A percentile compares a stretch with the other conserved stretches of the same genome.
Conservation (phyloP, 1,284 basidiomycete species). For the Ganoderma sinense region DNA sequence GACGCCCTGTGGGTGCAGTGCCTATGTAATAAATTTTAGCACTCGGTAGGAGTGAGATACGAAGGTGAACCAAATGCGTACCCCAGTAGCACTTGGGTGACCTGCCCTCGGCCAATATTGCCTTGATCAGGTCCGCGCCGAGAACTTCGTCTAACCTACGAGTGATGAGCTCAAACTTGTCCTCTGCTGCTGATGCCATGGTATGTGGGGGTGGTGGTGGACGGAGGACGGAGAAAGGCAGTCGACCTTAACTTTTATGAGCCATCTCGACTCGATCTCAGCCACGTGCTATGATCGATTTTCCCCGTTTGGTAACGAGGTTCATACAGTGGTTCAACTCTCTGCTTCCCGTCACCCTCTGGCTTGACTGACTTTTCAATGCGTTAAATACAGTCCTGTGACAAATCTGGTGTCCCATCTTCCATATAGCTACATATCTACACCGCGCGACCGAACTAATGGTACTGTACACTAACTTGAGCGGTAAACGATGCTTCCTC, state of each 20-base stretch:
- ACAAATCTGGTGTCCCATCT: too few relatives aligned
- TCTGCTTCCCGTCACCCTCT: not conserved
- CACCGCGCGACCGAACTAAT: not conserved
- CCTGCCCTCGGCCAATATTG: conserved; percentile 82
- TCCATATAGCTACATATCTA: conserved; percentile 26
- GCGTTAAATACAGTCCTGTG: too few relatives aligned
- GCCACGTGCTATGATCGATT: conserved; percentile 23
- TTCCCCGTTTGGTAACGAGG: conserved; percentile 3
- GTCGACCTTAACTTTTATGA: not conserved
- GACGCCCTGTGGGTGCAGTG: conserved; percentile 93
- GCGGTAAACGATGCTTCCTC: too few relatives aligned
- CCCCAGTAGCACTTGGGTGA: conserved; percentile 92
- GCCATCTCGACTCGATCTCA: conserved; percentile 27
- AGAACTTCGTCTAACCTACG: conserved; percentile 90
- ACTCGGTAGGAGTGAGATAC: too few relatives aligned
- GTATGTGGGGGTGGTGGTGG: not conserved
- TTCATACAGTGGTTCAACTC: conserved; percentile 12
- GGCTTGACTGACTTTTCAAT: too few relatives aligned
- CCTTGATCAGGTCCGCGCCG: conserved; percentile 85
- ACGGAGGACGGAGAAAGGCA: too few relatives aligned
- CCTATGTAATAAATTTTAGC: conserved; percentile 55
- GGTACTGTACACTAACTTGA: conserved; percentile 16
- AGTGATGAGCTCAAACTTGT: conserved; percentile 88
- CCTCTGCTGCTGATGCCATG: conserved; percentile 49
- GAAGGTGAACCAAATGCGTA: conserved; percentile 33